Evolutionary conservation across 192 early-diverging fungal genomes (phyloP), one percentile per base, ranked within the genome.

Genomic region (Spinellus fusiger): DNA sequence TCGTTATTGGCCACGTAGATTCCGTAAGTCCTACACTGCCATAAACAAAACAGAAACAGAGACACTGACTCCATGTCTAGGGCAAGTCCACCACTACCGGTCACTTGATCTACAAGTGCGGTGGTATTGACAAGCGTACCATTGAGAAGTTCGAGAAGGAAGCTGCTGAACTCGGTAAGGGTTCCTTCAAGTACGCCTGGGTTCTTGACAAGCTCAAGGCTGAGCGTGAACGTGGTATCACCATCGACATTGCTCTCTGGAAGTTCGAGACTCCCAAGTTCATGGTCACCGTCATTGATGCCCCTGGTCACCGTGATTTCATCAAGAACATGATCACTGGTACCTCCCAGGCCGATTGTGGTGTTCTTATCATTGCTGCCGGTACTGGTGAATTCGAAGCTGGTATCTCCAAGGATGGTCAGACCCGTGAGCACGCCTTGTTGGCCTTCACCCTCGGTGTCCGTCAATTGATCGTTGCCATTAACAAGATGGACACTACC

Each of bases 281-380:
- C 38, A 49, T 38, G 31, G 91, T 94, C 73, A 98, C 93, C 83
- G 89, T 98, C 82, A 96, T 98, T 77, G 94, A 98, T 79, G 94
- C 95, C 77, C 95, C 95, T 49, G 95, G 95, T 54, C 95, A 98
- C 87, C 88, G 95, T 79, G 95, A 98, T 86, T 98, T 98, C 89
- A 96, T 98, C 85, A 96, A 96, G 84, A 98, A 98, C 91, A 97
- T 94, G 94, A 96, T 96, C 76, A 93, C 95, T 79, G 95, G 95
- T 84, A 92, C 95, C 71, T 93, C 91, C 68, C 93, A 93, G 80
- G 95, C 94, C 61, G 95, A 98, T 76, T 93, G 91, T 76, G 55
- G 34, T 46, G 37, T 57, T 40, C 55, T 57, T 27, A 93, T 96
- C 67, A 89, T 96, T 78, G 87, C 88, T 71, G 87, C 84, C 69